Evolutionary conservation across 805 yeast species (phyloP).

Genomic region (Vanderwaltozyma yarrowii): DNA sequence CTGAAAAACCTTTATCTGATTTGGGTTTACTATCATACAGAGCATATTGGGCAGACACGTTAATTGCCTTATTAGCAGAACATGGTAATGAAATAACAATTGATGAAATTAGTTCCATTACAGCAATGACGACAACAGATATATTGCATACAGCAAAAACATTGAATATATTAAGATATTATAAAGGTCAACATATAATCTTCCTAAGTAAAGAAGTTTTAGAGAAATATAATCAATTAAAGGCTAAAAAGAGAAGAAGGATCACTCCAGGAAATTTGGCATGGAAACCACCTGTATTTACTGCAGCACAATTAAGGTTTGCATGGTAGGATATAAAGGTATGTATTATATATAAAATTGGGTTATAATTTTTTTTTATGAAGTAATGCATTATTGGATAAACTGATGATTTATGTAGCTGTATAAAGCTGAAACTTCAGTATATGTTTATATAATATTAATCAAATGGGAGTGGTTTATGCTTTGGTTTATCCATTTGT

Average conservation of each 20-base stretch:
- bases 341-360: neutral
- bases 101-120: constrained; percentile 76
- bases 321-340: constrained; percentile 56
- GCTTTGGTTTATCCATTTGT: constrained; percentile 34
- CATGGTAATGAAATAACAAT: constrained; percentile 59
- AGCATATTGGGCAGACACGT: constrained; percentile 92
- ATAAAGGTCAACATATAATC: constrained; percentile 91
- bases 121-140: constrained; percentile 95
- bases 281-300: constrained; percentile 93
- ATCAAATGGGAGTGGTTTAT: constrained; percentile 57
- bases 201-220: constrained; percentile 75
- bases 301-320: constrained; percentile 90
- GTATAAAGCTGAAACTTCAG: too few species aligned
- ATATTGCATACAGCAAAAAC: constrained; percentile 89
- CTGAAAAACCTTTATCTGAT: constrained; percentile 95
- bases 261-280: constrained; percentile 60
- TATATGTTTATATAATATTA: too few species aligned
- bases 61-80: constrained; percentile 65
- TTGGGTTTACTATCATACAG: constrained; percentile 87
- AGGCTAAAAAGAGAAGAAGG: constrained; percentile 63
- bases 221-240: constrained; percentile 59
- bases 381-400: neutral
- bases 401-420: neutral
- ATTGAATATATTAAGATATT: constrained; percentile 77
- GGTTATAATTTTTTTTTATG: neutral